These are phyloP conservation scores for Tetradesmus lagerheimii DNA, from an alignment of 139 green algal genomes.

Conservation along the genomic window DNA sequence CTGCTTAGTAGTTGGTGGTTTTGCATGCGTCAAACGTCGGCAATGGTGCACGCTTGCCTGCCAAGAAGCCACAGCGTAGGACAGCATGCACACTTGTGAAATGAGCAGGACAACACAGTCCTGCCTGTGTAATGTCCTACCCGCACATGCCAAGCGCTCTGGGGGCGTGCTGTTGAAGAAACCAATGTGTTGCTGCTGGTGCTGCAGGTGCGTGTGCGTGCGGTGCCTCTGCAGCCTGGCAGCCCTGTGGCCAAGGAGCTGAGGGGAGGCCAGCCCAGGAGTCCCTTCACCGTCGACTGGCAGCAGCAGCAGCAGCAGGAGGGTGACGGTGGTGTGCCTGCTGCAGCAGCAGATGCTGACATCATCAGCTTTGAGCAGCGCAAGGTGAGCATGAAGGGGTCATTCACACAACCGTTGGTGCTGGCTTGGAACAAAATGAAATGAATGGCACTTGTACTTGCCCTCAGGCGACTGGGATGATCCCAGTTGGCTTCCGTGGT, in stretches of 20 bases:
- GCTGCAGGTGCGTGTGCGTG: constrained; percentile 52
- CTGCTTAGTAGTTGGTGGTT: too few relatives aligned
- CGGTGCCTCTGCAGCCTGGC: constrained; percentile 51
- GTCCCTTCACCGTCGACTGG: constrained; percentile 26
- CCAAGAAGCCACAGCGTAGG: too few relatives aligned
- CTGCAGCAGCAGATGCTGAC: constrained; percentile 24
- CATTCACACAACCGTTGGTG: neutral
- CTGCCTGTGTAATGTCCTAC: too few relatives aligned
- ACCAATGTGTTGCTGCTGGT: neutral
- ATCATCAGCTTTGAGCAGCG: constrained; percentile 36
- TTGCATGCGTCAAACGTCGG: too few relatives aligned
- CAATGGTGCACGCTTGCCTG: too few relatives aligned
- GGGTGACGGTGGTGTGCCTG: neutral
- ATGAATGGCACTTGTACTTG: too few relatives aligned
- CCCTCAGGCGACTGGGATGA: too few relatives aligned
- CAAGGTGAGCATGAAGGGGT: constrained; percentile 1
- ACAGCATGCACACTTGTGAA: too few relatives aligned
- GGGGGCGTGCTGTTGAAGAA: neutral
- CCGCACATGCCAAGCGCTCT: too few relatives aligned
- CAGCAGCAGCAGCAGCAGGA: constrained; percentile 26
- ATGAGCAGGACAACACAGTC: too few relatives aligned
- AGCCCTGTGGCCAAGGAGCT: constrained; percentile 61
- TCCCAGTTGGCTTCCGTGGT: too few relatives aligned
- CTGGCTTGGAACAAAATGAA: too few relatives aligned
- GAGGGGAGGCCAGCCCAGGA: constrained; percentile 39